These are phyloP conservation scores for Daldinia eschscholtzii DNA, from an alignment of 2,329 filamentous ascomycete genomes.

Conservation along the genomic window DNA sequence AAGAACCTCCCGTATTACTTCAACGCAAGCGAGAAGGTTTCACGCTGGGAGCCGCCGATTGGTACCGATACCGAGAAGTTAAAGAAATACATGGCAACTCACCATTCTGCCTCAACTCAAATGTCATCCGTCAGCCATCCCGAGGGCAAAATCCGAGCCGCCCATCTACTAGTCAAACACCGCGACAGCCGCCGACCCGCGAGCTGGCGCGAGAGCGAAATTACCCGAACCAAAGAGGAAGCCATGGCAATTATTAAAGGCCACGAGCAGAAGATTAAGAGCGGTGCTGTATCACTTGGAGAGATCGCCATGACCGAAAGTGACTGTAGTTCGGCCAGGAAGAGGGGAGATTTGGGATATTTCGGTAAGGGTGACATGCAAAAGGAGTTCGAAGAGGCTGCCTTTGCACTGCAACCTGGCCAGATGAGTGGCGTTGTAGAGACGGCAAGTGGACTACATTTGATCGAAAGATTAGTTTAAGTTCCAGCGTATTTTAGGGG, in stretches of 20 bases:
- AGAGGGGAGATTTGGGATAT: conserved; percentile 93
- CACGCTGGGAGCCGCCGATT: conserved; percentile 92
- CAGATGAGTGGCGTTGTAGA: conserved; percentile 90
- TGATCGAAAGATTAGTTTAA: conserved; percentile 78
- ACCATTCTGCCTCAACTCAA: conserved; percentile 75
- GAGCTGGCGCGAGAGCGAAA: conserved; percentile 92
- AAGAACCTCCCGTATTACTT: conserved; percentile 99
- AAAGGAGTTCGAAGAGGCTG: conserved; percentile 96
- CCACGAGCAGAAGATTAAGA: conserved; percentile 81
- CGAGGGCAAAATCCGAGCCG: conserved; percentile 90
- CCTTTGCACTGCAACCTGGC: conserved; percentile 88
- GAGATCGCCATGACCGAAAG: conserved; percentile 90
- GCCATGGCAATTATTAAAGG: conserved; percentile 80
- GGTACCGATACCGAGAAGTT: conserved; percentile 92
- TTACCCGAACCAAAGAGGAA: conserved; percentile 89
- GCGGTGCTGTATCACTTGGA: conserved; percentile 76
- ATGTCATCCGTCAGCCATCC: conserved; percentile 56
- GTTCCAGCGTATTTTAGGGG: neutral
- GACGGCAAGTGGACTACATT: conserved; percentile 92
- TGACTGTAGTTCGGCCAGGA: conserved; percentile 95
- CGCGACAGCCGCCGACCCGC: conserved; percentile 86
- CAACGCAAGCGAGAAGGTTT: conserved; percentile 86
- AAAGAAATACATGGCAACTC: conserved; percentile 91
- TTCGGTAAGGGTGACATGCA: conserved; percentile 98
- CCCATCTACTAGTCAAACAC: conserved; percentile 95